These are phyloP conservation scores for Rhodotorula paludigena DNA, from an alignment of 768 basidiomycete genomes.

Conservation along the genomic window DNA sequence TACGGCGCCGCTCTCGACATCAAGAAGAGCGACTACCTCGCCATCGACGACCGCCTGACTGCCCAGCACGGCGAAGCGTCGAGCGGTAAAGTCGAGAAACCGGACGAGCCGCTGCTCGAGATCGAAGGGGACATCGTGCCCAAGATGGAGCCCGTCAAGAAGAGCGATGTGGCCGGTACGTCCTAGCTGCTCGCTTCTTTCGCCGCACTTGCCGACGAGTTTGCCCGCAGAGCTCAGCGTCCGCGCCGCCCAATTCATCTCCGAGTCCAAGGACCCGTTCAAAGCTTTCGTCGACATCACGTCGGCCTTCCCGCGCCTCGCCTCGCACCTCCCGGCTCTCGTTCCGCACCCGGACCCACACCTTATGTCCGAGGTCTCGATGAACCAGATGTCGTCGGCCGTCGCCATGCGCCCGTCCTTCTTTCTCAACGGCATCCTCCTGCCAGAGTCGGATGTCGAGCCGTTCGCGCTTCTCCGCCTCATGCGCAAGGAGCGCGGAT, in stretches of 20 bases:
- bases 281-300: constrained; percentile 15
- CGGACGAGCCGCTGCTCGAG: neutral
- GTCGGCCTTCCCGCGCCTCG: constrained; percentile 30
- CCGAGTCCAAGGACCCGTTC: constrained; percentile 14
- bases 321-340: constrained; percentile 19
- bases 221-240: constrained; percentile 11
- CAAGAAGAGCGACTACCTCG: constrained; percentile 96
- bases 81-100: neutral
- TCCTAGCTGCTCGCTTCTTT: constrained; percentile 7
- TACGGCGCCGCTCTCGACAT: constrained; percentile 88
- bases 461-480: constrained; percentile 69
- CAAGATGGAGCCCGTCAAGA: constrained; percentile 48
- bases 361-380: constrained; percentile 25
- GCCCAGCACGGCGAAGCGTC: too few relatives aligned
- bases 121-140: neutral
- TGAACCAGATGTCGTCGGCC: constrained; percentile 10
- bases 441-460: constrained; percentile 53
- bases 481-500: constrained; percentile 64
- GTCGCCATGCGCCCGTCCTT: constrained; percentile 54
- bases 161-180: constrained; percentile 58
- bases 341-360: constrained; percentile 8
- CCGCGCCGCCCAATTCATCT: constrained; percentile 24
- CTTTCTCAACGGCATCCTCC: constrained; percentile 73
- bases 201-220: neutral
- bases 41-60: constrained; percentile 71